These are phyloP conservation scores for Chaetomium sp. DNA, from an alignment of 2,329 filamentous ascomycete species.

Conservation along the genomic window DNA sequence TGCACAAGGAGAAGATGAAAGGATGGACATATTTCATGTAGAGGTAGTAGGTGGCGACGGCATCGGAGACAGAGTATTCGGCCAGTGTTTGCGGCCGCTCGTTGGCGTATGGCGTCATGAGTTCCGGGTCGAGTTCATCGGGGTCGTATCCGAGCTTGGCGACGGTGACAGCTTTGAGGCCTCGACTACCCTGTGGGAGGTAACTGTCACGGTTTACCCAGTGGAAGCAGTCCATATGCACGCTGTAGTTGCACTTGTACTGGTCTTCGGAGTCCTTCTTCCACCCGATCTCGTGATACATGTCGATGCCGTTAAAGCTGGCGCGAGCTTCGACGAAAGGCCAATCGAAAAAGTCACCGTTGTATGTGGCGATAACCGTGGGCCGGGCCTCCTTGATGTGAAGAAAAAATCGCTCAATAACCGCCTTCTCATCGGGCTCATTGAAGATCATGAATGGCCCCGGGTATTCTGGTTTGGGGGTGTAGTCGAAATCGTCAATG, in stretches of 20 bases:
- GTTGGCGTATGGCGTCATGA: conserved; percentile 91
- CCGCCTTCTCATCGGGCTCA: conserved; percentile 85
- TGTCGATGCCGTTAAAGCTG: conserved; percentile 93
- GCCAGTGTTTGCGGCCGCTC: conserved; percentile 92
- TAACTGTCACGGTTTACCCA: conserved; percentile 99
- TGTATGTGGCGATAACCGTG: conserved; percentile 99
- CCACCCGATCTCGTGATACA: conserved; percentile 99
- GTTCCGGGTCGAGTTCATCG: conserved; percentile 92
- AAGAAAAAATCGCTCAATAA: conserved; percentile 89
- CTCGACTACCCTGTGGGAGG: conserved; percentile 93
- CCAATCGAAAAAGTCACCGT: conserved; percentile 99
- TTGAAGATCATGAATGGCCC: conserved; percentile 98
- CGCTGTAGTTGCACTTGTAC: conserved; percentile 93
- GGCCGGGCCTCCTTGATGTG: conserved; percentile 94
- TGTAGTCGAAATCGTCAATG: conserved; percentile 97
- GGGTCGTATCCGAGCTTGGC: conserved; percentile 98
- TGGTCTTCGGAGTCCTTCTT: conserved; percentile 93
- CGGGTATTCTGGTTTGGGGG: conserved; percentile 92
- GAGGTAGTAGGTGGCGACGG: conserved; percentile 96
- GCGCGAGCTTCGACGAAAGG: conserved; percentile 94
- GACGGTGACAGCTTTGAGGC: conserved; percentile 95
- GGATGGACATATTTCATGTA: conserved; percentile 99
- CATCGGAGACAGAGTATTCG: conserved; percentile 98
- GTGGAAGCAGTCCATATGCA: conserved; percentile 98
- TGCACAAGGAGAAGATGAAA: conserved; percentile 98